Conservation (phyloP, 139 green algal genomes). For the Pleodorina starrii region DNA sequence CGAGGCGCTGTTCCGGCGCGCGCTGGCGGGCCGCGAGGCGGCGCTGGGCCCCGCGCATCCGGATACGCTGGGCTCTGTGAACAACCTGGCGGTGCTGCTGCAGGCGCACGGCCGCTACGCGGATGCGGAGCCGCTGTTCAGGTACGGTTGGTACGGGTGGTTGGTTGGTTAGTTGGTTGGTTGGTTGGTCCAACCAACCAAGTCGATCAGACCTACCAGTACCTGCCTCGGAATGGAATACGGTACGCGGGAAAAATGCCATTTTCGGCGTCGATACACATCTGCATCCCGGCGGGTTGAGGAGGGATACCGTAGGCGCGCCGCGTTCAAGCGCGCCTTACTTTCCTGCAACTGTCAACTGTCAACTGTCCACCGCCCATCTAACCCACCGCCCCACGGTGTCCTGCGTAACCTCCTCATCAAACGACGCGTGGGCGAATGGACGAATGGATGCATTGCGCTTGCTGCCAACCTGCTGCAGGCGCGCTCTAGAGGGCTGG, state of each 20-base stretch:
- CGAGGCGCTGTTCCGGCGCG: slow-evolving; percentile 28
- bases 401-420: background rate
- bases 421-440: background rate
- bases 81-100: slow-evolving; percentile 52
- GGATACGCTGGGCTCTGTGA: background rate
- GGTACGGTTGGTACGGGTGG: background rate
- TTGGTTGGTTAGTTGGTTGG: background rate
- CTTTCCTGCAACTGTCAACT: background rate
- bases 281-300: background rate
- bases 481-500: slow-evolving; percentile 27
- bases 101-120: slow-evolving; percentile 12
- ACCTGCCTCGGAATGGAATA: background rate
- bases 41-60: slow-evolving; percentile 23
- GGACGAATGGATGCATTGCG: background rate
- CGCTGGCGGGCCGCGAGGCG: slow-evolving; percentile 25
- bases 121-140: slow-evolving; percentile 36
- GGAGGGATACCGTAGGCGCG: background rate
- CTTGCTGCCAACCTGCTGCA: background rate
- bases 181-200: background rate
- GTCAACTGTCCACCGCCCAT: too few species aligned
- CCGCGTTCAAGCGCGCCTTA: background rate
- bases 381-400: too few species aligned
- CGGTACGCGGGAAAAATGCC: background rate
- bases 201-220: background rate
- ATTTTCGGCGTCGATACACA: background rate